Evolutionary conservation across 495 filamentous ascomycete genomes (phyloP).

Genomic region (Xylaria bambusicola): DNA sequence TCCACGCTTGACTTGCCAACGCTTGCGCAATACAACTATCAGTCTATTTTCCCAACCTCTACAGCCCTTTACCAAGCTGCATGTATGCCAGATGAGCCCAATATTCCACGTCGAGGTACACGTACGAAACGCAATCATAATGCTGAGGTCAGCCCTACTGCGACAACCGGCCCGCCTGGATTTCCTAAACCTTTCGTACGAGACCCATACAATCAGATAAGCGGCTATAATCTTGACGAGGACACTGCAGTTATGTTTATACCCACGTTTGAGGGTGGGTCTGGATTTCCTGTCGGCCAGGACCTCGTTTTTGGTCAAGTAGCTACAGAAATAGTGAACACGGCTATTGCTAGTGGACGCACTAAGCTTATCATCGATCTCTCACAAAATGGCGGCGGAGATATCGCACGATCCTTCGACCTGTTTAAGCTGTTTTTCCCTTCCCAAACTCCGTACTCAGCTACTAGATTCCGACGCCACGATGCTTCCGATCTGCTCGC

Average conservation of each 20-base stretch:
- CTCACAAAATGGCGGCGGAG: slow-evolving; percentile 57
- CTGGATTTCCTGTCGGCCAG: not conserved
- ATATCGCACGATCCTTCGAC: slow-evolving; percentile 47
- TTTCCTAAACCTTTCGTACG: not conserved
- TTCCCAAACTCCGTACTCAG: not conserved
- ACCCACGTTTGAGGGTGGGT: not conserved
- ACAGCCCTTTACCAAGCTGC: not conserved
- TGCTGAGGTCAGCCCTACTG: not conserved
- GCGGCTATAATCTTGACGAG: slow-evolving; percentile 1
- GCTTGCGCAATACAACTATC: not conserved
- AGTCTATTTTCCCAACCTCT: not conserved
- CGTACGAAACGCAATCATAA: not conserved
- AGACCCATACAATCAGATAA: slow-evolving; percentile 9
- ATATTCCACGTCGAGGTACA: not conserved
- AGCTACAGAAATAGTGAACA: slow-evolving; percentile 5
- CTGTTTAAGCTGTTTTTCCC: slow-evolving; percentile 40
- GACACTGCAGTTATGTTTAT: slow-evolving; percentile 8
- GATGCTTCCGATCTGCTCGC: slow-evolving; percentile 2
- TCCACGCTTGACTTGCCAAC: not conserved
- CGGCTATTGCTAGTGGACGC: not conserved
- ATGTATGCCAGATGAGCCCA: not conserved
- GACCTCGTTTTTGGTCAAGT: slow-evolving; percentile 1
- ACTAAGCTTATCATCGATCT: slow-evolving; percentile 55
- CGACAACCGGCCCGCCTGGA: slow-evolving; percentile 23
- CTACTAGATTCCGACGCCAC: slow-evolving; percentile 3